These are phyloP conservation scores for Aspergillus hortae DNA, from an alignment of 2,329 filamentous ascomycete species.

Conservation along the genomic window DNA sequence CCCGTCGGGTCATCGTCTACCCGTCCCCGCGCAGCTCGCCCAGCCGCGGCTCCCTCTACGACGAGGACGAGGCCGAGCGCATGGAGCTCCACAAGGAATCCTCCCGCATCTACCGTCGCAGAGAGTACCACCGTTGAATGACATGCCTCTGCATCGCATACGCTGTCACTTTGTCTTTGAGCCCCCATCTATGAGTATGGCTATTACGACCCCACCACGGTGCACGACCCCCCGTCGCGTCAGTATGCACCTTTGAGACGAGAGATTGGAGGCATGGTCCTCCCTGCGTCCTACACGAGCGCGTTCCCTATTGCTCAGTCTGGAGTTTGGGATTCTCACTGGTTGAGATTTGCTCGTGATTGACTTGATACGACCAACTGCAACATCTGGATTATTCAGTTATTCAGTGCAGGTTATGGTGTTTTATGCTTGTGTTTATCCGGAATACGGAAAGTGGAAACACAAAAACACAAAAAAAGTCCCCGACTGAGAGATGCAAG, in stretches of 20 bases:
- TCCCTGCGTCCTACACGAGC: not conserved
- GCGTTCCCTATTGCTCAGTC: not conserved
- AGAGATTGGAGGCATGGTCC: not conserved
- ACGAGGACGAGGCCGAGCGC: slow-evolving; percentile 31
- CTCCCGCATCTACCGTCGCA: slow-evolving; percentile 25
- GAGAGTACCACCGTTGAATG: slow-evolving; percentile 29
- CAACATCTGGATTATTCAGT: no score
- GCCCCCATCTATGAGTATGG: not conserved
- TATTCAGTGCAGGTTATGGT: no score
- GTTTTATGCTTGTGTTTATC: no score
- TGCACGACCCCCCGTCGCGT: not conserved
- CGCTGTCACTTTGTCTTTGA: not conserved
- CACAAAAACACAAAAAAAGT: no score
- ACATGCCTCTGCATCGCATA: not conserved
- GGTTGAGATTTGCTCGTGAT: not conserved
- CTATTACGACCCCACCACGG: not conserved
- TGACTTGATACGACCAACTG: not conserved
- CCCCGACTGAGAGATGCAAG: no score
- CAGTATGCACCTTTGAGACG: not conserved
- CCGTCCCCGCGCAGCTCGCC: slow-evolving; percentile 30
- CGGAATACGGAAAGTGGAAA: no score
- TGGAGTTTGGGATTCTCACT: not conserved
- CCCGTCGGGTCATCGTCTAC: slow-evolving; percentile 34
- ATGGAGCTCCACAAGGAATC: slow-evolving; percentile 30
- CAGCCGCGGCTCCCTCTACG: slow-evolving; percentile 35